Percentiles rank a stretch among this genome's conserved stretches.
Conservation (phyloP, 192 early-diverging fungal species). For the Coemansia umbellata region DNA sequence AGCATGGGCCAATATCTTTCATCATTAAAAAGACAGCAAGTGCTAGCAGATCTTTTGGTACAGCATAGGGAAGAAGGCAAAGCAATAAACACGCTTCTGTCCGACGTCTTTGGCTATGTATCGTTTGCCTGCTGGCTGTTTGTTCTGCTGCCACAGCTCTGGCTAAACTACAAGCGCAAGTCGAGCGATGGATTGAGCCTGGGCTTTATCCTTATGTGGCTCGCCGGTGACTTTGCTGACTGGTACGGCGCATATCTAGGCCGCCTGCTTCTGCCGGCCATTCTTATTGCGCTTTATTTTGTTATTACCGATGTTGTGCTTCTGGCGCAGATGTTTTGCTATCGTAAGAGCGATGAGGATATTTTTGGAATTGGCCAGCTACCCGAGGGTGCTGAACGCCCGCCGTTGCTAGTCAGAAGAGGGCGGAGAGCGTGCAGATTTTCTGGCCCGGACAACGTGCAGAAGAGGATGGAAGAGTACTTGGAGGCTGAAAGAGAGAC, state of each 20-base stretch:
- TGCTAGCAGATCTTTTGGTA: constrained; percentile 19
- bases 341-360: constrained; percentile 50
- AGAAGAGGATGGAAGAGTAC: constrained; percentile 34
- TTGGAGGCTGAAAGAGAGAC: constrained; percentile 34
- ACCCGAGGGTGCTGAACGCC: constrained; percentile 40
- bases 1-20: constrained; percentile 25
- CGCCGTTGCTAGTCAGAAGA: constrained; percentile 38
- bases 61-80: neutral
- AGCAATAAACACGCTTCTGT: constrained; percentile 23
- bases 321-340: constrained; percentile 64
- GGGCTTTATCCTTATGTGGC: constrained; percentile 47
- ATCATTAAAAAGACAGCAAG: constrained; percentile 17
- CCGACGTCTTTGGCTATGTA: constrained; percentile 38
- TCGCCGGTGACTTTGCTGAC: constrained; percentile 47
- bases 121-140: constrained; percentile 44
- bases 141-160: constrained; percentile 43
- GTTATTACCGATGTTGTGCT: constrained; percentile 65
- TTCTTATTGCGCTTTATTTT: constrained; percentile 70
- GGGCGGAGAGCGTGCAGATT: constrained; percentile 33
- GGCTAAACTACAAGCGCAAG: constrained; percentile 45
- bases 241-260: constrained; percentile 48
- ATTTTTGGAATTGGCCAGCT: constrained; percentile 35
- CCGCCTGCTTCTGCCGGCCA: constrained; percentile 48
- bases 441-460: constrained; percentile 18
- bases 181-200: constrained; percentile 48